These are phyloP conservation scores for Populus simonii DNA, from an alignment of 345 rosid species.

Conservation along the genomic window DNA sequence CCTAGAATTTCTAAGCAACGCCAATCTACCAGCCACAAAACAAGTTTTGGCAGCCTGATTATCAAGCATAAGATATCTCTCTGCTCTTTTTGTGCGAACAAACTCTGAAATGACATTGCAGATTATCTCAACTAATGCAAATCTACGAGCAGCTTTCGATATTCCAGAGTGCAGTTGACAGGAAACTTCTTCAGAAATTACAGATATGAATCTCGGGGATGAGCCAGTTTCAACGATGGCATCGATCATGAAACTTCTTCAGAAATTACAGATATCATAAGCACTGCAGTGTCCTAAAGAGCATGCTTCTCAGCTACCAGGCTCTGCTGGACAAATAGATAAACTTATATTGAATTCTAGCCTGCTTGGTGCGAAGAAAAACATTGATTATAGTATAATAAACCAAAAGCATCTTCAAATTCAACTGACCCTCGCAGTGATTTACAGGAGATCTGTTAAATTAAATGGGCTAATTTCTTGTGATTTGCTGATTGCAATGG, in stretches of 20 bases:
- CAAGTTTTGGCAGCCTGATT: conserved; percentile 30
- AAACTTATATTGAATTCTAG: no score
- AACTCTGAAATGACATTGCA: conserved; percentile 54
- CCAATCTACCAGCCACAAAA: conserved; percentile 31
- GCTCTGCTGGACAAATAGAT: no score
- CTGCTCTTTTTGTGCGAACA: conserved; percentile 41
- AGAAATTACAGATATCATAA: conserved; percentile 25
- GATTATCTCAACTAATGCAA: conserved; percentile 72
- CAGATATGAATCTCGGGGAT: conserved; percentile 39
- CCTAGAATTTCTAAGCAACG: conserved; percentile 8
- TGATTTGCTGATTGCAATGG: no score
- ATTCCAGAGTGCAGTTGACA: conserved; percentile 72
- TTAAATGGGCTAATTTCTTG: no score
- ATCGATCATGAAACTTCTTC: conserved; percentile 12
- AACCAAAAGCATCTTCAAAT: no score
- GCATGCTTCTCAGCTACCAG: no score
- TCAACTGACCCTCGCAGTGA: no score
- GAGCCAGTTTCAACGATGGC: conserved; percentile 29
- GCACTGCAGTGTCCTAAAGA: no score
- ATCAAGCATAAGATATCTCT: conserved; percentile 40
- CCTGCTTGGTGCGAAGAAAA: no score
- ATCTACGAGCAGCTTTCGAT: conserved; percentile 73
- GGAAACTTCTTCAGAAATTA: conserved; percentile 68
- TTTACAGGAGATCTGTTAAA: no score
- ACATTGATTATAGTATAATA: no score